phyloP scores from a whole-genome alignment of 2,329 filamentous ascomycete genomes.

The Chrysoporthe puriensis region DNA sequence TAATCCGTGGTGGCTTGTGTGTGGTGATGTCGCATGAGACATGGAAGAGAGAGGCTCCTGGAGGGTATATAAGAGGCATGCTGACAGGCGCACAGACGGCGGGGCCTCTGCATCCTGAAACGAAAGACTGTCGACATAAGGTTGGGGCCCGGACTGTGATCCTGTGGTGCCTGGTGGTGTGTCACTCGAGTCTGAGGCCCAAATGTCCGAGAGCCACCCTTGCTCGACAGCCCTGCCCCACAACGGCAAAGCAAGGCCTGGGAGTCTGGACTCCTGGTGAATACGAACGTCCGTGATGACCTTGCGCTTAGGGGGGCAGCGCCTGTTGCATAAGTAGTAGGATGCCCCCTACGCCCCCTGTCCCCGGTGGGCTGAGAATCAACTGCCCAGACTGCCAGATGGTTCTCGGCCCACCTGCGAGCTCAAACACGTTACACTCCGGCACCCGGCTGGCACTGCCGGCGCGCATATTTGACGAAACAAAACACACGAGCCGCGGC shows the following conservation, averaged over 20 bases:
- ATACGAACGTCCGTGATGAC: conserved; percentile 5
- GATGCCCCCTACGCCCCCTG: neutral
- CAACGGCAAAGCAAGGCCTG: neutral
- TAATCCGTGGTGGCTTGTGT: neutral
- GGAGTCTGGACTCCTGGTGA: neutral
- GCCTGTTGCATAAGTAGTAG: neutral
- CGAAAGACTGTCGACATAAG: conserved; percentile 21
- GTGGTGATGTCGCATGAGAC: neutral
- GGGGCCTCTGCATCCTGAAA: conserved; percentile 24
- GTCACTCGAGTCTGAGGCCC: conserved; percentile 9
- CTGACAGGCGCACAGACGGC: conserved; percentile 25
- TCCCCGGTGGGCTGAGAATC: conserved; percentile 11
- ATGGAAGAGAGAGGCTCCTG: conserved; percentile 19
- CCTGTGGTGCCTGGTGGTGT: conserved; percentile 1
- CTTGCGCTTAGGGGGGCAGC: conserved; percentile 2
- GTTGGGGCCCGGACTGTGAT: conserved; percentile 19
- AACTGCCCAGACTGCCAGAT: conserved; percentile 15
- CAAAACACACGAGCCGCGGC: conserved; percentile 22
- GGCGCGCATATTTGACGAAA: conserved; percentile 21
- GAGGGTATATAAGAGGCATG: conserved; percentile 18
- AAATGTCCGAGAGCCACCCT: conserved; percentile 1
- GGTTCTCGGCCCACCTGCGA: conserved; percentile 6
- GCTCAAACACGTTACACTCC: conserved; percentile 18
- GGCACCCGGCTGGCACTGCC: conserved; percentile 10
- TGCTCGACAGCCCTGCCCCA: conserved; percentile 7